Conservation (phyloP, 306 rosid species). For the Neltuma alba region DNA sequence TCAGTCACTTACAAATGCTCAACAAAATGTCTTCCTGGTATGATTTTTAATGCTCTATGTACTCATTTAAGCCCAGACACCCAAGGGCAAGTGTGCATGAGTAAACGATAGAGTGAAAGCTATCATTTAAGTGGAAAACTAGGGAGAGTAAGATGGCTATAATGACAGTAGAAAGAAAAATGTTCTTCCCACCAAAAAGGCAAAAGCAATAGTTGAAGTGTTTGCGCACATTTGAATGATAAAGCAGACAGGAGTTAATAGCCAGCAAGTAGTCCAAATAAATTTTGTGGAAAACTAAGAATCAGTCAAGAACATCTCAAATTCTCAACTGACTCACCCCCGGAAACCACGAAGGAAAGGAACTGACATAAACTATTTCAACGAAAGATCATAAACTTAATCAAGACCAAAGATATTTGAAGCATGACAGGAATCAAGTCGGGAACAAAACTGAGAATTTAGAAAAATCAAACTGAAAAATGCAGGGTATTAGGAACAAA, state of each 20-base stretch:
- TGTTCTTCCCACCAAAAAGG: background rate
- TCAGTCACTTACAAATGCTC: constrained; percentile 32
- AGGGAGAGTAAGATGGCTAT: background rate
- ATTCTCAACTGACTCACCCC: constrained; percentile 10
- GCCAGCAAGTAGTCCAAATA: background rate
- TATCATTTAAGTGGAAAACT: background rate
- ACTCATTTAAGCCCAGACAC: background rate
- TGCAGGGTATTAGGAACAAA: constrained; percentile 16
- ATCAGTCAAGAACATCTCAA: background rate
- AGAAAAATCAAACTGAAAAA: constrained; percentile 7
- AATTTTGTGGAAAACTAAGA: background rate
- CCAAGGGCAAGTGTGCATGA: background rate
- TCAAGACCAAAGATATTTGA: constrained; percentile 2
- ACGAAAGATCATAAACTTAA: constrained; percentile 10
- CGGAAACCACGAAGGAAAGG: background rate
- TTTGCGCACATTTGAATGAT: background rate
- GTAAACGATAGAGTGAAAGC: background rate
- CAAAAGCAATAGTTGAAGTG: background rate
- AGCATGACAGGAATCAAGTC: background rate
- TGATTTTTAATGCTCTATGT: constrained; percentile 10
- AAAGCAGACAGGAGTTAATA: background rate
- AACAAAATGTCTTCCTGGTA: constrained; percentile 21
- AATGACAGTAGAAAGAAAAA: constrained; percentile 5
- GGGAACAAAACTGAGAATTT: constrained; percentile 20
- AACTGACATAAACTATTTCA: background rate